Conservation (phyloP, 2,329 filamentous ascomycete species). For the Sodiomyces alkalinus region DNA sequence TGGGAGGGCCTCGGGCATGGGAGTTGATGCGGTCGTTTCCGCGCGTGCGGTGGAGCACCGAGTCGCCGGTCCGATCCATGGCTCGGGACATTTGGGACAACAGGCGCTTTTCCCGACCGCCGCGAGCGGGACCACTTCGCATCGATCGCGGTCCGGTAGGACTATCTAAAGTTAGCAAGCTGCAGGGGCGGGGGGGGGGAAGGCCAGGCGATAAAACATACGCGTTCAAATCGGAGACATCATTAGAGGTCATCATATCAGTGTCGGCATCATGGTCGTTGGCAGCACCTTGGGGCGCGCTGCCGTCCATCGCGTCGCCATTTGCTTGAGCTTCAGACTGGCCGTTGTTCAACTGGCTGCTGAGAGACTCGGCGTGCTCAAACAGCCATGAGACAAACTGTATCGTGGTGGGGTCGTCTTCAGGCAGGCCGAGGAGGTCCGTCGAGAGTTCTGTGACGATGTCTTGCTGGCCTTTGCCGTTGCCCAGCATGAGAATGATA, state of each 20-base stretch:
- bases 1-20: slow-evolving; percentile 54
- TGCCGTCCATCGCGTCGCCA: slow-evolving; percentile 13
- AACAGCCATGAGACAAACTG: slow-evolving; percentile 93
- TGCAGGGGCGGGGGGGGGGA: slow-evolving; percentile 4
- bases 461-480: slow-evolving; percentile 83
- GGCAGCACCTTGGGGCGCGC: slow-evolving; percentile 18
- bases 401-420: slow-evolving; percentile 68
- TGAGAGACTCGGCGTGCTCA: slow-evolving; percentile 58
- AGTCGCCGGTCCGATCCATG: slow-evolving; percentile 64
- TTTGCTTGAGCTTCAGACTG: too few relatives aligned
- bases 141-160: slow-evolving; percentile 92
- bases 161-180: slow-evolving; percentile 38
- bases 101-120: slow-evolving; percentile 63
- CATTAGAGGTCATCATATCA: slow-evolving; percentile 63
- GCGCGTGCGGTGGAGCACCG: slow-evolving; percentile 67
- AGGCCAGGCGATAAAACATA: slow-evolving; percentile 24
- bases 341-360: slow-evolving; percentile 45
- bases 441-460: slow-evolving; percentile 77
- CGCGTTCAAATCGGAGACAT: slow-evolving; percentile 37
- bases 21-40: slow-evolving; percentile 67
- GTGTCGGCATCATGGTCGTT: slow-evolving; percentile 45
- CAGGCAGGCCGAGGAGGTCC: slow-evolving; percentile 68
- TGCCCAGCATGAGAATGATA: slow-evolving; percentile 92
- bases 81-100: slow-evolving; percentile 72
- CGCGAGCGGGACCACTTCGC: slow-evolving; percentile 53